Base-by-base conservation (phyloP, 176 grass and related monocot genomes). In the Phoenix dactylifera region DNA sequence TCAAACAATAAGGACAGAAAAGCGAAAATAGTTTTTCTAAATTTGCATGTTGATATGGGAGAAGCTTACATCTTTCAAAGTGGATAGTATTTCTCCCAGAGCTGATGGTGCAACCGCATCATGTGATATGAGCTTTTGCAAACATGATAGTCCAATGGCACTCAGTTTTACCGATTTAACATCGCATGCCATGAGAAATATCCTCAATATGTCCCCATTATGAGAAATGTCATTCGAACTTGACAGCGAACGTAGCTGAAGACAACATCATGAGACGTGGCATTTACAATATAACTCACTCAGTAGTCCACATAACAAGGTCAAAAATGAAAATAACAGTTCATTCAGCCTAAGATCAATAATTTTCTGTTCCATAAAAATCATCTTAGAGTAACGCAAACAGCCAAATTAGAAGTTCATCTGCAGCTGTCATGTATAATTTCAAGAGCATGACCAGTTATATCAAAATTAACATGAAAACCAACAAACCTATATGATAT, bases 91-190 rank as follows among this genome's bases (percentile, higher is more conserved):
- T 65, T 86, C 81, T 57, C 80, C 83, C 51, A 92, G 62, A 69
- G 87, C 87, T 76, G 93, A 97, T 66, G 68, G 75, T 25, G 87
- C 83, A 57, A 88, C 87, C 61, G 84, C 93, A 54, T 75, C 79
- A 67, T 91, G 93, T 67, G 87, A 86, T 78, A 97, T 85, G 72
- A 97, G 93, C 73, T 97, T 97, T 83, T 97, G 93, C 79, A 97
- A 80, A 71, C 84, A 98, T 32, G 87, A 98, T 25, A 98, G 87
- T 66, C 87, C 93, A 52, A 98, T 92, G 18, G 88, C 93, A 89
- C 84, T 92, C 65, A 98, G 70, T 75, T 92, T 92, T 61, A 91
- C 70, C 65, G 87, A 85, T 65, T 85, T 98, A 56, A 98, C 87
- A 71, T 79, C 75, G 51, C 93, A 98, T 63, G 93, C 87, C 87